Evolutionary conservation across 805 yeast genomes (phyloP).

Genomic region (Pichia rugopelliculosa): DNA sequence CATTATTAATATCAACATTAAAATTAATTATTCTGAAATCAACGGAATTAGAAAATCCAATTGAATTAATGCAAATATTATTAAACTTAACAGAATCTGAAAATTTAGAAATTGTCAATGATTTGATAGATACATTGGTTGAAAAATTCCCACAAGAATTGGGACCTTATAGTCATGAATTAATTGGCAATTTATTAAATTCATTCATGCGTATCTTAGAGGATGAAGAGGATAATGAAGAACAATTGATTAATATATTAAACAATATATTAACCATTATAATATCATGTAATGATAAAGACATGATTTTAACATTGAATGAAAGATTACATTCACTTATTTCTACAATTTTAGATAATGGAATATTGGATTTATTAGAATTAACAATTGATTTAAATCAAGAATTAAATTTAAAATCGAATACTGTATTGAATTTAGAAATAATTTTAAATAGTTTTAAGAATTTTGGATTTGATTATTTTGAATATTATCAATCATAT

Average conservation of each 20-base stretch:
- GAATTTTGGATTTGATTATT: slow-evolving; percentile 45
- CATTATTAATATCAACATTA: slow-evolving; percentile 24
- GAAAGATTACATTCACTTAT: slow-evolving; percentile 64
- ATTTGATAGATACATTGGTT: slow-evolving; percentile 91
- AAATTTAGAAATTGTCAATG: slow-evolving; percentile 77
- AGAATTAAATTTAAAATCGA: slow-evolving; percentile 58
- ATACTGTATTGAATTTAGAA: slow-evolving; percentile 28
- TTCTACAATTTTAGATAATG: slow-evolving; percentile 55
- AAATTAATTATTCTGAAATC: slow-evolving; percentile 9
- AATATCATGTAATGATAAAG: slow-evolving; percentile 69
- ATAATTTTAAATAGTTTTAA: slow-evolving; percentile 39
- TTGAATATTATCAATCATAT: slow-evolving; percentile 40
- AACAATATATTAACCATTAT: slow-evolving; percentile 78
- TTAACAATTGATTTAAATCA: slow-evolving; percentile 69
- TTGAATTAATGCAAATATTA: slow-evolving; percentile 60
- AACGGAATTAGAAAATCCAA: slow-evolving; percentile 2
- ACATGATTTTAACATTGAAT: slow-evolving; percentile 41
- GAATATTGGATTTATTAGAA: slow-evolving; percentile 63
- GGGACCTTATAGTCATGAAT: slow-evolving; percentile 81
- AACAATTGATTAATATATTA: slow-evolving; percentile 76
- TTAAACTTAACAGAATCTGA: slow-evolving; percentile 62
- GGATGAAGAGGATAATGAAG: slow-evolving; percentile 42
- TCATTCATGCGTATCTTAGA: slow-evolving; percentile 62
- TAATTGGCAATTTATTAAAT: slow-evolving; percentile 52
- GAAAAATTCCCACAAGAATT: slow-evolving; percentile 78